Evolutionary conservation across 768 basidiomycete genomes (phyloP).

Genomic region (Tubosaeta sp.): DNA sequence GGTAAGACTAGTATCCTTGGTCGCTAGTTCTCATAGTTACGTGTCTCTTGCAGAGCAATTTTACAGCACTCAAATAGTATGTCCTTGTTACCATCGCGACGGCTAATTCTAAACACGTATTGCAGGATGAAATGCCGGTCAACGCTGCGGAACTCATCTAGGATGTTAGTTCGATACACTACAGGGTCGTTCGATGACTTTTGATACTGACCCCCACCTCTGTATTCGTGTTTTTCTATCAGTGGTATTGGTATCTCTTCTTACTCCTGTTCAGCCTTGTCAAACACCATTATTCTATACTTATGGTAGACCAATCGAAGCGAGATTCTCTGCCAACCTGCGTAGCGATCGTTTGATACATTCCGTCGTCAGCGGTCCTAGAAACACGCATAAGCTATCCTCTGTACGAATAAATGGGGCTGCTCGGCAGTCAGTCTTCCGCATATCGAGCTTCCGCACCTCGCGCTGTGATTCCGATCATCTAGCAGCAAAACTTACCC

Average conservation of each 20-base stretch:
- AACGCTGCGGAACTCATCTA: slow-evolving; percentile 97
- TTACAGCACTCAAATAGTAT: slow-evolving; percentile 91
- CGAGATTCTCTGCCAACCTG: neutral
- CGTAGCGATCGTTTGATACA: neutral
- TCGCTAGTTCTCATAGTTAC: slow-evolving; percentile 9
- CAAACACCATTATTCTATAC: neutral
- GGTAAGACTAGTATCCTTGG: slow-evolving; percentile 45
- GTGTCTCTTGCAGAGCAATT: slow-evolving; percentile 67
- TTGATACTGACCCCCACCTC: slow-evolving; percentile 1
- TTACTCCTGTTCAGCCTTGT: slow-evolving; percentile 6
- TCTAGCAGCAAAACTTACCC: neutral
- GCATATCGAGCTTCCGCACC: neutral
- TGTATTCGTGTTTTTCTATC: slow-evolving; percentile 9
- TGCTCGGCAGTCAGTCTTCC: neutral
- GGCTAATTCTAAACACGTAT: slow-evolving; percentile 21
- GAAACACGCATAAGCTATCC: neutral
- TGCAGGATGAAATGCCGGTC: slow-evolving; percentile 96
- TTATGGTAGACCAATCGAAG: neutral
- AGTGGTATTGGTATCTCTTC: slow-evolving; percentile 6
- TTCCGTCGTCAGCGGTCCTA: neutral
- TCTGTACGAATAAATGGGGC: neutral
- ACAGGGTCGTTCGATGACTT: slow-evolving; percentile 5
- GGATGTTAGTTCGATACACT: slow-evolving; percentile 14
- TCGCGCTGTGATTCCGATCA: neutral
- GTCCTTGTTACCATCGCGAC: slow-evolving; percentile 18